These are phyloP conservation scores for Kregervanrija delftensis DNA, from an alignment of 805 yeast species.

Conservation along the genomic window DNA sequence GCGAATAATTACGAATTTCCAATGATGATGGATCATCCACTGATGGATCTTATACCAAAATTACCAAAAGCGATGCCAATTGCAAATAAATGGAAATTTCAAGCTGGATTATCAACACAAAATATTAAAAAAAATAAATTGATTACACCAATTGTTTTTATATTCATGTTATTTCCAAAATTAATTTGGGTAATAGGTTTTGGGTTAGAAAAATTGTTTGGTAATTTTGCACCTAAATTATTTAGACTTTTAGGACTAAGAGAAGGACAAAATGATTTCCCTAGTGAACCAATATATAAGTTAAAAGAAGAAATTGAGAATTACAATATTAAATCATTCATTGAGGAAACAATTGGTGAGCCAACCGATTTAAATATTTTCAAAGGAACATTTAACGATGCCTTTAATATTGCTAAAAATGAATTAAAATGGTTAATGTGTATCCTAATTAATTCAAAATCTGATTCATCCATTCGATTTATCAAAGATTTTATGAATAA, in stretches of 20 bases:
- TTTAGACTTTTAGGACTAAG: slow-evolving; percentile 23
- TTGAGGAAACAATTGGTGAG: slow-evolving; percentile 18
- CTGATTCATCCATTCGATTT: slow-evolving; percentile 33
- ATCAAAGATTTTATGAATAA: slow-evolving; percentile 41
- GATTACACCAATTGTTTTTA: slow-evolving; percentile 37
- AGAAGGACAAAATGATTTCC: slow-evolving; percentile 25
- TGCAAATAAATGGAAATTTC: slow-evolving; percentile 30
- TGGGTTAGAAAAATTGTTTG: slow-evolving; percentile 30
- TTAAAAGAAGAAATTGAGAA: slow-evolving; percentile 13
- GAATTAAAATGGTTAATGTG: slow-evolving; percentile 47
- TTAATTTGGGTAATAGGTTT: slow-evolving; percentile 33
- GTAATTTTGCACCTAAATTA: slow-evolving; percentile 29
- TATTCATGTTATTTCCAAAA: slow-evolving; percentile 51
- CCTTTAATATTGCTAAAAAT: slow-evolving; percentile 30
- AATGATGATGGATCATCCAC: background rate
- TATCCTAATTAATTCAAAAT: slow-evolving; percentile 41
- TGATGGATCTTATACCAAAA: slow-evolving; percentile 19
- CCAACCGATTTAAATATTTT: slow-evolving; percentile 22
- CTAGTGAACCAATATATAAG: slow-evolving; percentile 21
- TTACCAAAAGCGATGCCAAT: slow-evolving; percentile 31
- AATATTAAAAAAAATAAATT: slow-evolving; percentile 3
- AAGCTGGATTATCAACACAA: slow-evolving; percentile 20
- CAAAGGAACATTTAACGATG: slow-evolving; percentile 36
- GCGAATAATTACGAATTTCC: too few species aligned
- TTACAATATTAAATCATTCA: slow-evolving; percentile 12